Conservation (phyloP, 164 flowering plant genomes). For the Piper longum region DNA sequence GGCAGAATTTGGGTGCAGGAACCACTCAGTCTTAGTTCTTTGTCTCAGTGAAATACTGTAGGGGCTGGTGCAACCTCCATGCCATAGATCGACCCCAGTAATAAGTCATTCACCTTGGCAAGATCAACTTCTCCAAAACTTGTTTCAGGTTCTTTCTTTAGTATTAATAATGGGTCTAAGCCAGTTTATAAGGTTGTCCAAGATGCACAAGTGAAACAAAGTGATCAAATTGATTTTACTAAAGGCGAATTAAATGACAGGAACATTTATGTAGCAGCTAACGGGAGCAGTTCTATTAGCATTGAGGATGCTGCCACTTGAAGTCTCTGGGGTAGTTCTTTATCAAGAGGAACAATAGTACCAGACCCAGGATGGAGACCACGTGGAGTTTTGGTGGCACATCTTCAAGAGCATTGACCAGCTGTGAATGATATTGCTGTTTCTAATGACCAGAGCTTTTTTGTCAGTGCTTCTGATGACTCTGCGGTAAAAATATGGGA, state of each 20-base stretch:
- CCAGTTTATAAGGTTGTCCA: constrained; percentile 74
- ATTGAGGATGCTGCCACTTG: constrained; percentile 39
- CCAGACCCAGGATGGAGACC: constrained; percentile 98
- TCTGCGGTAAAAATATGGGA: constrained; percentile 98
- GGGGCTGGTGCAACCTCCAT: constrained; percentile 55
- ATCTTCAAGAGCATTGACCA: constrained; percentile 95
- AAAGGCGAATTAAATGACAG: constrained; percentile 49
- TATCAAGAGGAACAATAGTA: constrained; percentile 39
- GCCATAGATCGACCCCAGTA: constrained; percentile 67
- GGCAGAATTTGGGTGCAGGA: constrained; percentile 27
- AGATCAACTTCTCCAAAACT: constrained; percentile 73
- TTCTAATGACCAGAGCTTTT: constrained; percentile 81
- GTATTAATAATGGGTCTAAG: constrained; percentile 43
- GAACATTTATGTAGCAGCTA: constrained; percentile 32
- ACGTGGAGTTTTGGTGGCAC: constrained; percentile 93
- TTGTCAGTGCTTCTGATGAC: constrained; percentile 95
- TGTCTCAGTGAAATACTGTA: constrained; percentile 34
- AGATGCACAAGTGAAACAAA: constrained; percentile 67
- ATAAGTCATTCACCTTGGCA: constrained; percentile 57
- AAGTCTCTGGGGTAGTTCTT: constrained; percentile 33
- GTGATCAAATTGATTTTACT: constrained; percentile 36
- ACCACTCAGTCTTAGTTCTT: constrained; percentile 50
- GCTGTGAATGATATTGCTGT: constrained; percentile 88
- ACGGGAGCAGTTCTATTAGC: constrained; percentile 29
- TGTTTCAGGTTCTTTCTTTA: constrained; percentile 62